Evolutionary conservation across 2,329 filamentous ascomycete genomes (phyloP).

Genomic region (Ophiognomonia clavigignenti-juglandacearum): DNA sequence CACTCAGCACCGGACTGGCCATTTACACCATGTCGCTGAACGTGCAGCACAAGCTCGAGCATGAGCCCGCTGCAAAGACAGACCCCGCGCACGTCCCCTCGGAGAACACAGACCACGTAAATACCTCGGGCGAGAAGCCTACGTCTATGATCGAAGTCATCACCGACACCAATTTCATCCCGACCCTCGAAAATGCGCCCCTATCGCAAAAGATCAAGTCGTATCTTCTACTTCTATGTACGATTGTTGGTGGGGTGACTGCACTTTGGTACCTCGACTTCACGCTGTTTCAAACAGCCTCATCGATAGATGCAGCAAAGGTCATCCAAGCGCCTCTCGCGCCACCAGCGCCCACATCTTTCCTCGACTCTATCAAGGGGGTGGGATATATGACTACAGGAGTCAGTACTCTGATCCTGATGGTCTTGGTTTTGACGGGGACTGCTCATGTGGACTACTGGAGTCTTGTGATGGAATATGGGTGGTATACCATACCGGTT

Average conservation of each 20-base stretch:
- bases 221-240: background rate
- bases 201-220: background rate
- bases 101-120: background rate
- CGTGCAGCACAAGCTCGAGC: background rate
- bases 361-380: background rate
- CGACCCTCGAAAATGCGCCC: background rate
- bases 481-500: background rate
- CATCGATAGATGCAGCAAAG: background rate
- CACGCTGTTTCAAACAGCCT: background rate
- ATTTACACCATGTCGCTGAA: background rate
- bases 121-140: background rate
- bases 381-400: background rate
- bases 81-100: background rate
- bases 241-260: background rate
- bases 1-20: background rate
- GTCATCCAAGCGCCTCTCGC: background rate
- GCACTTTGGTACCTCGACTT: background rate
- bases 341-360: background rate
- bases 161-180: background rate
- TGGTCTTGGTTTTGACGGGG: background rate
- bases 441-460: background rate
- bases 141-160: background rate
- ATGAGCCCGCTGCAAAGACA: background rate
- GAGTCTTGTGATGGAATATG: background rate
- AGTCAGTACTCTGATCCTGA: background rate